Base-by-base conservation (phyloP, 202 grass and related monocot species). In the Setaria viridis region DNA sequence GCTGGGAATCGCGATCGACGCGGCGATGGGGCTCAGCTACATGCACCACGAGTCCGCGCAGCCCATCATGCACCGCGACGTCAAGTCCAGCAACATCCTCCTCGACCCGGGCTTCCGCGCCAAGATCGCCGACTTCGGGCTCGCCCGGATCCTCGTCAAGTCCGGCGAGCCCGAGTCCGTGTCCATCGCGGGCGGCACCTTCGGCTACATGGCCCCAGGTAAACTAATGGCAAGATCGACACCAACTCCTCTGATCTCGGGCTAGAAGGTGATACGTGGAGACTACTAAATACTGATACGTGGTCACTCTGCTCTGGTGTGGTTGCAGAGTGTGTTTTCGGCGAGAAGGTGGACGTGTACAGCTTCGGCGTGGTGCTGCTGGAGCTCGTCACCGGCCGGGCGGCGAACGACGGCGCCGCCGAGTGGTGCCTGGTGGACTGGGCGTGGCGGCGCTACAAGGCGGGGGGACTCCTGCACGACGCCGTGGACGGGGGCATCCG, bases 11-110 rank as follows among this genome's bases (percentile, higher is more conserved):
- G 91, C 91, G 9, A 80, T 90, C 2, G 91, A 85, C 57, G 85
- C 89, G 0, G 89, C 94, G 2, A 49, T 53, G 58, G 94, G 91
- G 4, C 79, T 97, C 1, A 76, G 89, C 67, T 92, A 97, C 82
- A 97, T 97, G 94, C 94, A 97, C 76, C 79, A 97, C 1, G 85
- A 97, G 35, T 87, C 75, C 49, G 47, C 69, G 7, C 70, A 51
- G 32, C 87, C 91, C 0, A 74, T 96, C 48, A 78, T 95, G 42
- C 97, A 99, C 58, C 84, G 97, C 1, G 97, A 99, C 51, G 69
- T 99, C 67, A 99, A 97, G 88, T 93, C 92, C 54, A 99, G 92
- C 79, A 99, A 99, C 85, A 94, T 99, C 82, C 78, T 99, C 25
- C 80, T 99, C 0, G 83, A 97, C 47, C 71, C 94, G 91, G 94